These are phyloP conservation scores for Aspergillus phoenicis DNA, from an alignment of 2,329 filamentous ascomycete genomes.

Conservation along the genomic window DNA sequence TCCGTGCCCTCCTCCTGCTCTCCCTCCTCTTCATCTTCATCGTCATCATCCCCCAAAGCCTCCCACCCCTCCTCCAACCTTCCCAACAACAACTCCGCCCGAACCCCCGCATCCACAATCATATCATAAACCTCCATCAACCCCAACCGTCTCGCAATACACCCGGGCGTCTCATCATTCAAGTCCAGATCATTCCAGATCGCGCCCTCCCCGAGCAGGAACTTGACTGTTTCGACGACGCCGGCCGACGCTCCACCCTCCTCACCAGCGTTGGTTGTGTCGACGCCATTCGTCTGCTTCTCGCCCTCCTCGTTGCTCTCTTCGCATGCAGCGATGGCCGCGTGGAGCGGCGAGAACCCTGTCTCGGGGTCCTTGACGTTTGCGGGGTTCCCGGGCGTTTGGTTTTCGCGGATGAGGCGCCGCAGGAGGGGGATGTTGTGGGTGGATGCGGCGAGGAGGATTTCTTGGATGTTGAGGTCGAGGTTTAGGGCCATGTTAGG, in stretches of 20 bases:
- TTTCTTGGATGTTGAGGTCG: slow-evolving; percentile 55
- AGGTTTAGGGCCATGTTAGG: slow-evolving; percentile 32
- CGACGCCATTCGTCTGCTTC: slow-evolving; percentile 14
- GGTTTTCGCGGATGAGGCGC: slow-evolving; percentile 64
- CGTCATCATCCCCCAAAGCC: slow-evolving; percentile 58
- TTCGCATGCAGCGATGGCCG: slow-evolving; percentile 78
- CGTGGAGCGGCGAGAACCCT: slow-evolving; percentile 84
- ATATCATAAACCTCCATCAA: slow-evolving; percentile 73
- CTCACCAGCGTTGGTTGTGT: slow-evolving; percentile 8
- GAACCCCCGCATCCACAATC: slow-evolving; percentile 85
- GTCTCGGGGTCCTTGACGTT: slow-evolving; percentile 83
- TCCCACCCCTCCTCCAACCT: slow-evolving; percentile 84
- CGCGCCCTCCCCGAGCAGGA: slow-evolving; percentile 82
- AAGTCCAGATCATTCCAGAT: slow-evolving; percentile 96
- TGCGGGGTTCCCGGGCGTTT: slow-evolving; percentile 54
- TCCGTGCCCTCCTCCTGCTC: slow-evolving; percentile 25
- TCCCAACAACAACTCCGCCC: slow-evolving; percentile 84
- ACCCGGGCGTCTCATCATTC: slow-evolving; percentile 88
- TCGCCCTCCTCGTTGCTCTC: slow-evolving; percentile 12
- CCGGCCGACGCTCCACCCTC: slow-evolving; percentile 53
- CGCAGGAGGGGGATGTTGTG: slow-evolving; percentile 70
- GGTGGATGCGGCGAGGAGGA: slow-evolving; percentile 67
- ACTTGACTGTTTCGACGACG: slow-evolving; percentile 65
- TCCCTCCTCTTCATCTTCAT: slow-evolving; percentile 37
- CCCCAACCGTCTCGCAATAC: slow-evolving; percentile 72